phyloP scores from a whole-genome alignment of 1,284 basidiomycete genomes.

The Laetiporus sulphureus region DNA sequence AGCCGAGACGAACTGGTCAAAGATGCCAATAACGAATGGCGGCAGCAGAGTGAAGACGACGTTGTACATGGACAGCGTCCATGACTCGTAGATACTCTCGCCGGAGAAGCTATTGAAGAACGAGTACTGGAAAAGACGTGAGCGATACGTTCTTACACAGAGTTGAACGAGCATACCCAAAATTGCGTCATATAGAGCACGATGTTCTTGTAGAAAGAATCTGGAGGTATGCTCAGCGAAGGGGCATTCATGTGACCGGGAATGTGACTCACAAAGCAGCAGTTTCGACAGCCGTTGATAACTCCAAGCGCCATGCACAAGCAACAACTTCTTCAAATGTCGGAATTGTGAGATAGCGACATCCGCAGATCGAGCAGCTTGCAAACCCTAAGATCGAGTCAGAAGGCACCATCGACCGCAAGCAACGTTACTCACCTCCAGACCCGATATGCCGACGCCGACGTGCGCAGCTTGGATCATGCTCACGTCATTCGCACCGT shows the following conservation, averaged over 20 bases:
- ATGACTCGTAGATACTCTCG: slow-evolving; percentile 97
- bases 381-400: slow-evolving; percentile 62
- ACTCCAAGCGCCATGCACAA: slow-evolving; percentile 98
- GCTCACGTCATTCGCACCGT: slow-evolving; percentile 95
- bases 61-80: slow-evolving; percentile 94
- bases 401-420: background rate
- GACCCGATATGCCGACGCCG: slow-evolving; percentile 96
- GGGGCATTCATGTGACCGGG: background rate
- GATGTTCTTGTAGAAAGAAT: slow-evolving; percentile 97
- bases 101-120: slow-evolving; percentile 99
- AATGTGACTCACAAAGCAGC: slow-evolving; percentile 73
- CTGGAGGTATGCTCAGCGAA: slow-evolving; percentile 32
- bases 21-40: slow-evolving; percentile 94
- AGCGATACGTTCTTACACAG: background rate
- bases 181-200: slow-evolving; percentile 97
- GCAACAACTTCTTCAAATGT: slow-evolving; percentile 90
- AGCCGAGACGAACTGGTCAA: slow-evolving; percentile 97
- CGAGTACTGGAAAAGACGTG: slow-evolving; percentile 62
- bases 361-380: slow-evolving; percentile 95
- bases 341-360: slow-evolving; percentile 98
- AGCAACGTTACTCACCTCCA: slow-evolving; percentile 57
- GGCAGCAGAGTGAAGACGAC: slow-evolving; percentile 93
- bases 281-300: slow-evolving; percentile 94
- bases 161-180: slow-evolving; percentile 58
- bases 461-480: slow-evolving; percentile 98